These are phyloP conservation scores for Magnolia kwangsiensis DNA, from an alignment of 164 flowering plant species.

Conservation along the genomic window DNA sequence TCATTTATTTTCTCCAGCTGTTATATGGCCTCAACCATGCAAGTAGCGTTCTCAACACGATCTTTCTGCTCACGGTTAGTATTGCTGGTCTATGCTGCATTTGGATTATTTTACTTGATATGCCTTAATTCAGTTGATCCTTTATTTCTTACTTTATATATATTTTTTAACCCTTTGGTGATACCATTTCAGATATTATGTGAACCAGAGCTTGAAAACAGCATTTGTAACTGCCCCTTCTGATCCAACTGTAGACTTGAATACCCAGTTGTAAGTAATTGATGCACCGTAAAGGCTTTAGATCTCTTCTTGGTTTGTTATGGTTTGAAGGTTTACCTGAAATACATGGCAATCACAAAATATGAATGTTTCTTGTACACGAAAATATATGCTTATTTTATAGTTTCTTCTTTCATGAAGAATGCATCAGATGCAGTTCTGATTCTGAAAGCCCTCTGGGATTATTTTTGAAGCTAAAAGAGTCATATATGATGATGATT, in stretches of 20 bases:
- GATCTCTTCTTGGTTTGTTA: not conserved
- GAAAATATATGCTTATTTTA: too few species aligned
- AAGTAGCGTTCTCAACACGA: conserved; percentile 75
- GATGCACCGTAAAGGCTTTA: not conserved
- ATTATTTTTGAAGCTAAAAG: too few species aligned
- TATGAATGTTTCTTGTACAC: too few species aligned
- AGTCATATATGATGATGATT: too few species aligned
- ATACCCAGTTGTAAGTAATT: conserved; percentile 79
- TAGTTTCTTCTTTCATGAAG: too few species aligned
- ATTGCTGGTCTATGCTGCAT: not conserved
- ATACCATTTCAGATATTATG: conserved; percentile 50
- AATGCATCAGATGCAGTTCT: too few species aligned
- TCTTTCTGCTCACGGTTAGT: conserved; percentile 69
- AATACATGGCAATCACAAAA: not conserved
- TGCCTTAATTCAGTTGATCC: not conserved
- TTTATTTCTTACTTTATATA: conserved; percentile 4
- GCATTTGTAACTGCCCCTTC: conserved; percentile 86
- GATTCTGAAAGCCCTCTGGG: too few species aligned
- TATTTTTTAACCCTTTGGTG: not conserved
- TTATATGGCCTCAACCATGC: conserved; percentile 94
- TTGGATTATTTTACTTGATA: not conserved
- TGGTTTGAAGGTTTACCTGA: not conserved
- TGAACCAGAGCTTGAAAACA: conserved; percentile 48
- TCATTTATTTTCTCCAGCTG: conserved; percentile 49
- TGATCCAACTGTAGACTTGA: conserved; percentile 94